Evolutionary conservation across 306 rosid species (phyloP).

Genomic region (Sophora flavescens): DNA sequence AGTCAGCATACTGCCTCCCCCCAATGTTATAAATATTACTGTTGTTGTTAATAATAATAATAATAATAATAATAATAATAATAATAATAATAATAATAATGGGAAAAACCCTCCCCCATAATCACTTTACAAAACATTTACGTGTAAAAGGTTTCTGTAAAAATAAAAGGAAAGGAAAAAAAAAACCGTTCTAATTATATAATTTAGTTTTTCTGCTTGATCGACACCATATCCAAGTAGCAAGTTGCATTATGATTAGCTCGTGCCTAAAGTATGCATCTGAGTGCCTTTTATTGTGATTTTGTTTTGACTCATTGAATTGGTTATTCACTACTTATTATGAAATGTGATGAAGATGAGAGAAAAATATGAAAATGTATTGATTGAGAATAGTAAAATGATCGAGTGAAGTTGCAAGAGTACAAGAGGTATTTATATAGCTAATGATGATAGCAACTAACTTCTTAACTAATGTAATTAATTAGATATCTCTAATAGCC

Average conservation of each 20-base stretch:
- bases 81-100: no score
- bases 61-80: no score
- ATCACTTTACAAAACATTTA: constrained; percentile 5
- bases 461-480: no score
- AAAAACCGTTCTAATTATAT: background rate
- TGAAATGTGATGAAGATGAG: no score
- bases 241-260: constrained; percentile 32
- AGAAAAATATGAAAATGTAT: no score
- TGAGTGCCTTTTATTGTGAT: background rate
- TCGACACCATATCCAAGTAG: constrained; percentile 12
- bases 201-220: constrained; percentile 2
- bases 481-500: no score
- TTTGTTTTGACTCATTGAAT: constrained; percentile 25
- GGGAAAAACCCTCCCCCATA: constrained; percentile 13
- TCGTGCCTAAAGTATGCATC: constrained; percentile 14
- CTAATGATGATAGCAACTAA: no score
- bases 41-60: constrained; percentile 12
- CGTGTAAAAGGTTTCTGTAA: background rate
- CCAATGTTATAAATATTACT: background rate
- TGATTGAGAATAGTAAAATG: no score
- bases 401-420: no score
- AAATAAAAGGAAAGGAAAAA: background rate
- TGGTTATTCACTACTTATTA: background rate
- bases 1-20: background rate
- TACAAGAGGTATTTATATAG: no score